Evolutionary conservation across 495 filamentous ascomycete genomes (phyloP), one percentile per base, ranked within the genome.

Genomic region (Penicillium fimorum): DNA sequence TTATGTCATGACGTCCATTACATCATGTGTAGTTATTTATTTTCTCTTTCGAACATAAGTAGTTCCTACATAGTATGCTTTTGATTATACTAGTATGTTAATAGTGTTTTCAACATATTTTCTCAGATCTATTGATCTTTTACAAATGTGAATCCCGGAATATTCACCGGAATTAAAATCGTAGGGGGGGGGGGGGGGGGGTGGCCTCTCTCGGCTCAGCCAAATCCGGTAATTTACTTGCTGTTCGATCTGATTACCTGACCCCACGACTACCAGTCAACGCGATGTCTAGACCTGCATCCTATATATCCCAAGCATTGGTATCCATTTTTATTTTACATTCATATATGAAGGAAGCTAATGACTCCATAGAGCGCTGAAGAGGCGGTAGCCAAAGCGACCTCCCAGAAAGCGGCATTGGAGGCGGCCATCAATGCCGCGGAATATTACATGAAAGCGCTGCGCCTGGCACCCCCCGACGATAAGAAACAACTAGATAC

Each of bases 361-460:
- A 74, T 56, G 50, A 43, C 47, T 56, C 49, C 43, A 53, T 70
- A 92, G 87, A 82, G 77, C 74, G 81, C 79, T 57, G 85, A 90
- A 69, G 72, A 70, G 29, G 76, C 75, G 55, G 72, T 90, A 50
- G 75, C 75, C 37, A 67, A 56, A 24, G 76, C 85, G 18, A 69
- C 70, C 27, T 86, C 81, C 45, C 83, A 84, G 50, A 79, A 85
- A 35, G 80, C 84, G 56, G 91, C 92, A 18, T 76, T 96, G 46
- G 72, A 86, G 37, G 81, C 85, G 58, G 86, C 88, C 52, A 88
- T 94, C 65, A 72, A 81, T 57, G 88, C 88, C 24, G 85, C 83
- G 15, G 89, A 96, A 62, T 70, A 87, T 43, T 90, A 90, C 56
- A 90, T 96, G 84, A 83, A 83, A 64, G 89, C 87, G 2, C 68